A percentile compares a stretch with the other conserved stretches of the same genome.
Conservation (phyloP, 1,284 basidiomycete genomes). For the Agroathelia rolfsii region DNA sequence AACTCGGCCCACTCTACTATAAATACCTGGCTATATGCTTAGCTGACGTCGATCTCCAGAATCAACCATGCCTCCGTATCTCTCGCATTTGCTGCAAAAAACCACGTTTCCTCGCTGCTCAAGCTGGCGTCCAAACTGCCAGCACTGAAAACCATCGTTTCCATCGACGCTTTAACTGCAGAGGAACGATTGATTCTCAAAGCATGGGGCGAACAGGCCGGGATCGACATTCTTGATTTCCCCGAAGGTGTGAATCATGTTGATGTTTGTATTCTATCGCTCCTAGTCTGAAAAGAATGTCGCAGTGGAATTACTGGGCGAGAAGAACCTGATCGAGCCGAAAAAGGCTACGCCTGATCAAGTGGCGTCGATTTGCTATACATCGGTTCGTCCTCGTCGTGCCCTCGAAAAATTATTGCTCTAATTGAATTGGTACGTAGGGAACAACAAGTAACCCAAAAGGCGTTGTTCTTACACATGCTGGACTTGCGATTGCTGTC, state of each 20-base stretch:
- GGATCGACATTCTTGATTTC: conserved; percentile 58
- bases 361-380: conserved; percentile 80
- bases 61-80: conserved; percentile 79
- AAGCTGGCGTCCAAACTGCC: conserved; percentile 57
- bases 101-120: conserved; percentile 71
- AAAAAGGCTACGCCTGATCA: conserved; percentile 48
- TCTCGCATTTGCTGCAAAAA: conserved; percentile 63
- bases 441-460: conserved; percentile 92
- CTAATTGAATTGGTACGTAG: conserved; percentile 24
- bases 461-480: conserved; percentile 85
- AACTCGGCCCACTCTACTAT: conserved; percentile 19
- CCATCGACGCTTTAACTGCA: conserved; percentile 61
- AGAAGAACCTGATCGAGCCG: conserved; percentile 49
- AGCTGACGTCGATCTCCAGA: conserved; percentile 38
- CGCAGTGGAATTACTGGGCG: conserved; percentile 59
- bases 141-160: conserved; percentile 68
- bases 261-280: conserved; percentile 1
- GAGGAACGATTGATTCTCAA: conserved; percentile 53
- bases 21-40: too few relatives aligned
- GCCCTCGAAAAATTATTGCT: conserved; percentile 5
- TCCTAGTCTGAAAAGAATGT: conserved; percentile 3
- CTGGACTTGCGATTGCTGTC: conserved; percentile 80
- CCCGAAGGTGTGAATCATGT: conserved; percentile 45
- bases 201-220: conserved; percentile 65
- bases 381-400: conserved; percentile 47